Evolutionary conservation across 2,329 filamentous ascomycete species (phyloP).

Genomic region (Talaromyces sp.): DNA sequence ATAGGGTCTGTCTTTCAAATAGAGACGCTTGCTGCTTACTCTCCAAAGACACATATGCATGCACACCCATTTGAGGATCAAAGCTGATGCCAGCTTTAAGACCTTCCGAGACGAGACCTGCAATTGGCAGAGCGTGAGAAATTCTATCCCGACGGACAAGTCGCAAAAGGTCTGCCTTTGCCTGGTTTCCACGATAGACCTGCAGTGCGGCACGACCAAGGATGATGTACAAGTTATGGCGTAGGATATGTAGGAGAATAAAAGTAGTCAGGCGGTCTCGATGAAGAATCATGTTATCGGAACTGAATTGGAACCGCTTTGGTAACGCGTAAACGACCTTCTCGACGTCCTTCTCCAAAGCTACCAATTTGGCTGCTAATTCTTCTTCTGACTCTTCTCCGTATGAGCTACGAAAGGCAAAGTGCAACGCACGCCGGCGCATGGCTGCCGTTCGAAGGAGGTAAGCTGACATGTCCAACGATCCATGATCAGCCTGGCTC

Average conservation of each 20-base stretch:
- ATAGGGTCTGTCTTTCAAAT: neutral
- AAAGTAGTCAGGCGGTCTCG: constrained; percentile 1
- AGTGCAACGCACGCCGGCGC: neutral
- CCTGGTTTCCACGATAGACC: neutral
- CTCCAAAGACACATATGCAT: neutral
- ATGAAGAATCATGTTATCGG: neutral
- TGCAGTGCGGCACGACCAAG: neutral
- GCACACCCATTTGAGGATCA: neutral
- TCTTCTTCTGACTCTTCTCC: neutral
- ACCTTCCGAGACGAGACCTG: constrained; percentile 1
- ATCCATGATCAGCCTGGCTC: neutral
- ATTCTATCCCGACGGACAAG: neutral
- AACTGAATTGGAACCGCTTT: constrained; percentile 1
- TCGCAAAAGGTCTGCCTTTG: neutral
- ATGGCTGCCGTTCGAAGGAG: constrained; percentile 3
- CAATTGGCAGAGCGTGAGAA: neutral
- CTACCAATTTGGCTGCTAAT: neutral
- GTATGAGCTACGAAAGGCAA: constrained; percentile 4
- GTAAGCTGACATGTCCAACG: constrained; percentile 3
- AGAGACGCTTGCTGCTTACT: neutral
- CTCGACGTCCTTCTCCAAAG: neutral
- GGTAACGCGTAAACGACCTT: neutral
- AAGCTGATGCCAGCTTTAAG: neutral
- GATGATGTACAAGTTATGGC: constrained; percentile 8
- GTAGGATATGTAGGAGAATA: neutral